phyloP scores from a whole-genome alignment of 345 rosid genomes.

The Erodium maritimum region DNA sequence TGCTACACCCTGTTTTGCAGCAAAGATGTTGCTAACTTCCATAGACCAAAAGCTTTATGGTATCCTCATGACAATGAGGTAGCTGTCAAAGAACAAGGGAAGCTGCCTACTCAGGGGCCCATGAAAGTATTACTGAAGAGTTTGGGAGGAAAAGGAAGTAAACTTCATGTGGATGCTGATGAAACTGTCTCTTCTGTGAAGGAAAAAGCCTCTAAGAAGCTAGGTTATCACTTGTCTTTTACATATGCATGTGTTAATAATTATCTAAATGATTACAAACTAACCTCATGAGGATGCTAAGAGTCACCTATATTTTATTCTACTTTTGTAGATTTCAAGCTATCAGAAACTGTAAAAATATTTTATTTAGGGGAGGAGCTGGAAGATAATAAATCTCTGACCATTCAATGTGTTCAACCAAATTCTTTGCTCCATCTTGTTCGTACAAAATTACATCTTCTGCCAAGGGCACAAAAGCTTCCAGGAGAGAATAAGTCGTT shows the following conservation, averaged over 20 bases:
- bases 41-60: constrained; percentile 92
- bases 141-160: constrained; percentile 95
- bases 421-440: constrained; percentile 89
- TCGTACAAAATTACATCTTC: constrained; percentile 66
- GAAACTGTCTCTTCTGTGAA: constrained; percentile 72
- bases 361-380: constrained; percentile 84
- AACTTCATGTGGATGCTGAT: constrained; percentile 74
- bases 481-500: constrained; percentile 85
- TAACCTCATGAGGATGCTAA: no score
- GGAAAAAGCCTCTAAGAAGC: constrained; percentile 82
- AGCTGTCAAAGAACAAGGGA: constrained; percentile 77
- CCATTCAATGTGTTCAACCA: constrained; percentile 73
- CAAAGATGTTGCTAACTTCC: constrained; percentile 90
- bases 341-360: constrained; percentile 64
- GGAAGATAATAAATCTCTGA: constrained; percentile 67
- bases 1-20: constrained; percentile 27
- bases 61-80: constrained; percentile 92
- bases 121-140: constrained; percentile 89
- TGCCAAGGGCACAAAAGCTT: constrained; percentile 81
- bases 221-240: constrained; percentile 47
- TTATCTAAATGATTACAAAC: no score
- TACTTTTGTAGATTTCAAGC: constrained; percentile 72
- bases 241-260: not conserved
- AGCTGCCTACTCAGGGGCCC: constrained; percentile 62
- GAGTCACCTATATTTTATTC: not conserved